Evolutionary conservation across 2,329 filamentous ascomycete species (phyloP).

Genomic region (Fusarium haematococcum): DNA sequence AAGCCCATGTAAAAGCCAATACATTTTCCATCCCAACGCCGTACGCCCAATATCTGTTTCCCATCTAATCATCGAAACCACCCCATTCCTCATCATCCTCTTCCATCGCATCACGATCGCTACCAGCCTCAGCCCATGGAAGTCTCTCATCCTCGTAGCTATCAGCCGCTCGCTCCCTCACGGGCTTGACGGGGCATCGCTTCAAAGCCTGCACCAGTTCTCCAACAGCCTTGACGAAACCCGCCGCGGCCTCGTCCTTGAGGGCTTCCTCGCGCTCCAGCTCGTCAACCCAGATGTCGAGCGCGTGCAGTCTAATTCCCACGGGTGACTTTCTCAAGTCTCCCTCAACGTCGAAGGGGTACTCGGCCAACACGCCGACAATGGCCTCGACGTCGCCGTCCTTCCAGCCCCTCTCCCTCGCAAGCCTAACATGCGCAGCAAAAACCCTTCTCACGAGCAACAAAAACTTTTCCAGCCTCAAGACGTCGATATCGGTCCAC

Average conservation of each 20-base stretch:
- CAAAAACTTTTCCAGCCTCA: constrained; percentile 93
- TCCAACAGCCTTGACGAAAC: constrained; percentile 66
- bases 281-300: constrained; percentile 95
- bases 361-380: constrained; percentile 44
- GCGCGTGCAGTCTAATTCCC: constrained; percentile 85
- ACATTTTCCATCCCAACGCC: constrained; percentile 41
- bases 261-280: constrained; percentile 76
- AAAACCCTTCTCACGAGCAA: constrained; percentile 84
- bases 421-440: constrained; percentile 72
- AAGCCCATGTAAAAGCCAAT: constrained; percentile 23
- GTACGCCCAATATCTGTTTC: constrained; percentile 28
- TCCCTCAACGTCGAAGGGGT: constrained; percentile 51
- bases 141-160: constrained; percentile 80
- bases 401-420: constrained; percentile 49
- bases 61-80: constrained; percentile 72
- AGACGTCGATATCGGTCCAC: constrained; percentile 79
- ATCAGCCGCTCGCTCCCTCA: constrained; percentile 77
- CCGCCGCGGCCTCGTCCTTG: constrained; percentile 51
- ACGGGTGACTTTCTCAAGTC: constrained; percentile 76
- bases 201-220: constrained; percentile 67
- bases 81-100: constrained; percentile 68
- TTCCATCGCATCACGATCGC: constrained; percentile 43
- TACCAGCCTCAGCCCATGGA: constrained; percentile 62
- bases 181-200: constrained; percentile 74
- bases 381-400: constrained; percentile 46